Percentiles rank a stretch among this genome's conserved stretches.
Evolutionary conservation across 768 basidiomycete genomes (phyloP).

Genomic region (Boletellus emodensis): DNA sequence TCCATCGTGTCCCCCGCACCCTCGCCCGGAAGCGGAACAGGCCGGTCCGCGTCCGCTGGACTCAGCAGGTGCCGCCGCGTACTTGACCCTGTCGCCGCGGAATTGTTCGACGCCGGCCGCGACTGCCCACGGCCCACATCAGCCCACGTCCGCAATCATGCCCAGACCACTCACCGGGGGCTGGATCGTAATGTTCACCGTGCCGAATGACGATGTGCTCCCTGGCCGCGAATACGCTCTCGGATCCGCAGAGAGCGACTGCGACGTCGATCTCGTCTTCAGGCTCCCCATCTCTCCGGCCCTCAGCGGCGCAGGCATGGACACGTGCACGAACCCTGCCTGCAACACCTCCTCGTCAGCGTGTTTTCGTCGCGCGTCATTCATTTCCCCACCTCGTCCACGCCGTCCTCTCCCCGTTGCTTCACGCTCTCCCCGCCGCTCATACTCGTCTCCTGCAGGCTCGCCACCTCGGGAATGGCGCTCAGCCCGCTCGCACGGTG

Average conservation of each 20-base stretch:
- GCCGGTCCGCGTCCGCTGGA: slow-evolving; percentile 39
- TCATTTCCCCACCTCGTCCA: slow-evolving; percentile 30
- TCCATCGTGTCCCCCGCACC: slow-evolving; percentile 1
- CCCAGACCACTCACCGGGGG: slow-evolving; percentile 25
- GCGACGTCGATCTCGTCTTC: slow-evolving; percentile 16
- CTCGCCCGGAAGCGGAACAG: slow-evolving; percentile 29
- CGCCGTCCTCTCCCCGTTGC: slow-evolving; percentile 34
- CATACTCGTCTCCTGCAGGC: slow-evolving; percentile 31
- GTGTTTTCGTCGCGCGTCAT: slow-evolving; percentile 4
- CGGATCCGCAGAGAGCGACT: slow-evolving; percentile 24
- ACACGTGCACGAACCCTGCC: slow-evolving; percentile 35
- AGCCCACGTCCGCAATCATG: not conserved
- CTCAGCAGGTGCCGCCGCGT: slow-evolving; percentile 33
- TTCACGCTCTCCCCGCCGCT: slow-evolving; percentile 26
- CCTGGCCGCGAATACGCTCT: slow-evolving; percentile 22
- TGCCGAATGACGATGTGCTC: slow-evolving; percentile 29
- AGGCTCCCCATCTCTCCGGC: slow-evolving; percentile 22
- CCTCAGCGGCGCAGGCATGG: slow-evolving; percentile 28
- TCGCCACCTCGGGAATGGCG: slow-evolving; percentile 53
- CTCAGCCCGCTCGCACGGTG: slow-evolving; percentile 42
- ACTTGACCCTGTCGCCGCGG: slow-evolving; percentile 22
- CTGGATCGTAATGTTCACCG: slow-evolving; percentile 31
- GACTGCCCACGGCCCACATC: slow-evolving; percentile 27
- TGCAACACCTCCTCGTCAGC: slow-evolving; percentile 11
- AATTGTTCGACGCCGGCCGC: slow-evolving; percentile 36